A percentile compares a stretch with the other conserved stretches of the same genome.
phyloP scores from a whole-genome alignment of 352 stramenopile genomes.

The Phytophthora pinifolia region DNA sequence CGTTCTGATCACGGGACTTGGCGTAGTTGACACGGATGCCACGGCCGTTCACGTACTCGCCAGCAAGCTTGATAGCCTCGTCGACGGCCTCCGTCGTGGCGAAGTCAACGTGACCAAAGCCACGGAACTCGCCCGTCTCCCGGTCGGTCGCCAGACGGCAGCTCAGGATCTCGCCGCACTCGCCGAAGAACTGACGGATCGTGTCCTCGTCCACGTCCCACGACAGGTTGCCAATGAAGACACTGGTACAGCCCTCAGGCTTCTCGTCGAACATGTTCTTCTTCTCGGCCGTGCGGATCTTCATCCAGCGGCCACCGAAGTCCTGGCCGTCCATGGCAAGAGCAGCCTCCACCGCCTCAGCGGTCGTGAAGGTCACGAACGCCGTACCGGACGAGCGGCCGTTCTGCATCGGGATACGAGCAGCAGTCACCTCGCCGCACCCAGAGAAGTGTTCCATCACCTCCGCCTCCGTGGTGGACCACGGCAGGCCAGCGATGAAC shows the following conservation, averaged over 20 bases:
- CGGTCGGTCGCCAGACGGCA: slow-evolving; percentile 96
- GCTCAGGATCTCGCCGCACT: slow-evolving; percentile 95
- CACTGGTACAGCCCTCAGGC: slow-evolving; percentile 93
- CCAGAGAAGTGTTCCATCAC: slow-evolving; percentile 93
- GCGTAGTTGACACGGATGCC: slow-evolving; percentile 96
- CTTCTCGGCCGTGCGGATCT: slow-evolving; percentile 89
- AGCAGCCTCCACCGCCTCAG: slow-evolving; percentile 72
- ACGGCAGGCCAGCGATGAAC: slow-evolving; percentile 95
- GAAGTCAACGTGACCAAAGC: slow-evolving; percentile 98
- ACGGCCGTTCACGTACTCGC: slow-evolving; percentile 91
- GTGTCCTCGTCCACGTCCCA: slow-evolving; percentile 97
- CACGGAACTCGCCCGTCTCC: slow-evolving; percentile 98
- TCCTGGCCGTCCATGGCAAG: slow-evolving; percentile 93
- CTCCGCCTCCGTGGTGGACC: slow-evolving; percentile 93
- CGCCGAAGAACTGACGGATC: slow-evolving; percentile 91
- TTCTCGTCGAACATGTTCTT: slow-evolving; percentile 91
- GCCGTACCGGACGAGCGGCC: slow-evolving; percentile 93
- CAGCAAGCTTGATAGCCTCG: slow-evolving; percentile 90
- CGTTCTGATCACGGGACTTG: slow-evolving; percentile 59
- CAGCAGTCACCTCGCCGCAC: slow-evolving; percentile 88
- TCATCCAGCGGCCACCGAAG: slow-evolving; percentile 95
- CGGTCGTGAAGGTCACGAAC: slow-evolving; percentile 92
- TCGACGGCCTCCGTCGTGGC: slow-evolving; percentile 93
- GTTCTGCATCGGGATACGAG: slow-evolving; percentile 90
- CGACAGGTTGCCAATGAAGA: slow-evolving; percentile 98